A percentile compares a stretch with the other conserved stretches of the same genome.
Evolutionary conservation across 73 alveolate species (phyloP).

Genomic region (Paramecium biaurelia): DNA sequence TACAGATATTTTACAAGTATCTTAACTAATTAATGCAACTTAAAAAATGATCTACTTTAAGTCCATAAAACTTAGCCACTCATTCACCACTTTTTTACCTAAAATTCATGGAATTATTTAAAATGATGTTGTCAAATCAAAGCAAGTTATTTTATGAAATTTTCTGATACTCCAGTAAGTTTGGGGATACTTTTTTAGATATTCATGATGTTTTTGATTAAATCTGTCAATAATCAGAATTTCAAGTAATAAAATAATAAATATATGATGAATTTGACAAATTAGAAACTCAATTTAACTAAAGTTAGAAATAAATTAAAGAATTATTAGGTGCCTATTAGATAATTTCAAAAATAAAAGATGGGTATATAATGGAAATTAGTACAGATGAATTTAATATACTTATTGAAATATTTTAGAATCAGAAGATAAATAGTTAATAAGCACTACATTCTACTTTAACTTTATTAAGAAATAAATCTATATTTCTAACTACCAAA

Average conservation of each 20-base stretch:
- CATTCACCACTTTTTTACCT: too few species aligned
- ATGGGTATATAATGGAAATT: not conserved
- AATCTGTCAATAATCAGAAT: not conserved
- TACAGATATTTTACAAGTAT: too few species aligned
- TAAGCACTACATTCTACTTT: not conserved
- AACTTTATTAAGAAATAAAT: not conserved
- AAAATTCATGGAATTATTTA: too few species aligned
- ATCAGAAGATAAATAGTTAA: not conserved
- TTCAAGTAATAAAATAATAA: not conserved
- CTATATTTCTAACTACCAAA: not conserved
- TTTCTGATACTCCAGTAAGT: not conserved
- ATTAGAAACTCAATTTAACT: not conserved
- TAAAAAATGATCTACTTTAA: too few species aligned
- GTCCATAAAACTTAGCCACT: too few species aligned
- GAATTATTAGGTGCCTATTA: not conserved
- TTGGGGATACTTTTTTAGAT: not conserved
- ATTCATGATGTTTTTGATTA: not conserved
- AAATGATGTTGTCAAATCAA: too few species aligned
- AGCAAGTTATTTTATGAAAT: too few species aligned
- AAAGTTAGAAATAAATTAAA: not conserved
- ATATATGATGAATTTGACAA: not conserved
- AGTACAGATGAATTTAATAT: not conserved
- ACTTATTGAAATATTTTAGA: not conserved
- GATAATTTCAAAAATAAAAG: not conserved
- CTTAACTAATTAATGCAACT: too few species aligned